Evolutionary conservation across 768 basidiomycete genomes (phyloP).

Genomic region (Pulveroboletus sp.): DNA sequence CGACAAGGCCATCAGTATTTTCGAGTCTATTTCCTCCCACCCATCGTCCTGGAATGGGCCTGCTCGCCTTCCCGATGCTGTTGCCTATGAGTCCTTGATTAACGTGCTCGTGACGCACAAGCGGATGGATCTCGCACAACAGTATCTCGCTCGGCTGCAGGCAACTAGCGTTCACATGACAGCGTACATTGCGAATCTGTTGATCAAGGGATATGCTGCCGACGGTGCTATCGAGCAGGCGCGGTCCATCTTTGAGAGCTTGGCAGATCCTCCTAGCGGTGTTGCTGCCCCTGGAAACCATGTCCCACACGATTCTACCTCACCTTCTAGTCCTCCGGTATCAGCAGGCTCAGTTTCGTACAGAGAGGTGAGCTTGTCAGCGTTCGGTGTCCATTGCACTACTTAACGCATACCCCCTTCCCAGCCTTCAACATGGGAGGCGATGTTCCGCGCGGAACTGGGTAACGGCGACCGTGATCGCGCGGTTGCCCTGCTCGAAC

Average conservation of each 20-base stretch:
- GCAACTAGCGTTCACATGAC: constrained; percentile 75
- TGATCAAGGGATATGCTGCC: constrained; percentile 60
- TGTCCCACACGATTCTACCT: constrained; percentile 51
- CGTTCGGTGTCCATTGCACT: neutral
- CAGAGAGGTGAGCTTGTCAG: constrained; percentile 22
- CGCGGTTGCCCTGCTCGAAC: constrained; percentile 64
- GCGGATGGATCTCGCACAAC: constrained; percentile 69
- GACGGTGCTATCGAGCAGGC: constrained; percentile 67
- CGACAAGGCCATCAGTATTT: constrained; percentile 67
- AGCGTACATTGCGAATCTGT: constrained; percentile 83
- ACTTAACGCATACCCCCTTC: neutral
- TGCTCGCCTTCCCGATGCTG: constrained; percentile 60
- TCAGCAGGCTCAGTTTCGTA: constrained; percentile 40
- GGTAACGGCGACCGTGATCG: constrained; percentile 66
- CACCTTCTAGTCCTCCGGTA: constrained; percentile 27
- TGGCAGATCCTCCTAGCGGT: constrained; percentile 76
- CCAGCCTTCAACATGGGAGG: constrained; percentile 90
- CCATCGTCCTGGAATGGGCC: constrained; percentile 36
- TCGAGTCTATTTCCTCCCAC: constrained; percentile 65
- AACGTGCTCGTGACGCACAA: constrained; percentile 78
- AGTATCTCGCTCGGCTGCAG: constrained; percentile 60
- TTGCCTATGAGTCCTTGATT: constrained; percentile 86
- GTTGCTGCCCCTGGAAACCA: constrained; percentile 90
- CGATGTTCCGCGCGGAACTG: constrained; percentile 91
- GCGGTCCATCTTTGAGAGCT: constrained; percentile 69